Evolutionary conservation across 2,329 filamentous ascomycete genomes (phyloP).

Genomic region (Aspergillus vadensis): DNA sequence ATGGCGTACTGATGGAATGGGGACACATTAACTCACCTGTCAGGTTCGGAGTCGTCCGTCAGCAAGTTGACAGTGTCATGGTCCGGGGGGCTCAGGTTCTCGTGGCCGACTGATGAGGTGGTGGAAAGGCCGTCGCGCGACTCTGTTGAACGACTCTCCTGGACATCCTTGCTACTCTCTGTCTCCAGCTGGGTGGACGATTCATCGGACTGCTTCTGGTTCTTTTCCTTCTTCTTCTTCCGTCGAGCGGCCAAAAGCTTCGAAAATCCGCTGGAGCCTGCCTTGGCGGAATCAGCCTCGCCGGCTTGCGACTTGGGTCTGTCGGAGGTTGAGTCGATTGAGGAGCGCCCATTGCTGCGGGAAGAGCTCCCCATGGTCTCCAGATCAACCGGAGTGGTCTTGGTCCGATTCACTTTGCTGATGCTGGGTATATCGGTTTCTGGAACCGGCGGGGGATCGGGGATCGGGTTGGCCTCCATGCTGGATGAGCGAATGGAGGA

Average conservation of each 20-base stretch:
- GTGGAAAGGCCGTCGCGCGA: constrained; percentile 29
- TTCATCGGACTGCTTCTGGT: constrained; percentile 28
- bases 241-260: constrained; percentile 51
- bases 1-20: background rate
- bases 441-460: constrained; percentile 30
- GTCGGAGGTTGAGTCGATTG: constrained; percentile 42
- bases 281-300: constrained; percentile 42
- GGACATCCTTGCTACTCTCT: constrained; percentile 26
- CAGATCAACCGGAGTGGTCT: constrained; percentile 38
- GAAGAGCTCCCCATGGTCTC: constrained; percentile 34
- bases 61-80: constrained; percentile 32
- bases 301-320: constrained; percentile 43
- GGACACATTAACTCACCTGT: constrained; percentile 35
- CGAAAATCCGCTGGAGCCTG: constrained; percentile 51
- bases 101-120: constrained; percentile 27
- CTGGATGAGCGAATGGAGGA: constrained; percentile 7
- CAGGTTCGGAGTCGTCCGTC: constrained; percentile 44
- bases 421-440: constrained; percentile 42
- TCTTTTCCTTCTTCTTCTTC: constrained; percentile 47
- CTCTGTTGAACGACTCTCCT: constrained; percentile 26
- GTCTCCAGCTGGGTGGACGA: constrained; percentile 24
- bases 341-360: constrained; percentile 40
- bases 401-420: constrained; percentile 39
- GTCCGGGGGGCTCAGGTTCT: constrained; percentile 24
- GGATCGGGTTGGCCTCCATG: constrained; percentile 39